Evolutionary conservation across 306 rosid species (phyloP), one percentile per base, ranked within the genome.

Genomic region (Cyclanthera cordifolia): DNA sequence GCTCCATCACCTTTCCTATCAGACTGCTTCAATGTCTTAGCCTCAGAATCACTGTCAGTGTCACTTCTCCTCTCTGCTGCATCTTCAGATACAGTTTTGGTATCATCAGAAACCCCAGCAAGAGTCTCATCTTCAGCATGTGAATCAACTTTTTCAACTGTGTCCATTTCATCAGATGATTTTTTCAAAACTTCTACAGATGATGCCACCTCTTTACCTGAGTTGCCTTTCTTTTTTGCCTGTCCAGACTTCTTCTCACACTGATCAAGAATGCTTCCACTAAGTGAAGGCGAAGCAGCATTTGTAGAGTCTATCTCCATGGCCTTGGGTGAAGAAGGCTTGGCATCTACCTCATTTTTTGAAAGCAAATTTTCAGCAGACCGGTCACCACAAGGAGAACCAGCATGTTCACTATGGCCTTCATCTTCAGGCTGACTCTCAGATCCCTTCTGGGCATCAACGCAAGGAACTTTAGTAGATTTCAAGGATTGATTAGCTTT

Each of bases 131-230:
- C 87, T 60, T 78, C 88, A 0, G 69, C 58, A 50, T 37, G 12
- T 37, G 43, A 37, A 37, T 37, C 43, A 50, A 74, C 77, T 72
- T 84, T 90, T 43, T 73, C 81, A 50, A 81, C 96, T 3, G 90
- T 80, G 69, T 87, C 85, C 69, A 82, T 79, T 72, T 69, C 87
- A 53, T 81, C 93, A 27, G 85, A 77, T 27, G 65, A 79, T 76
- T 74, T 80, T 61, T 77, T 86, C 55, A 79, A 72, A 74, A 72
- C 77, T 76, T 85, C 84, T 16, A 72, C 21, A 47, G 74, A n/a
- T 52, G 69, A 74, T 54, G 73, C 66, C 53, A 24, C 83, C 69
- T 80, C 87, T 68, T 84, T 83, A 32, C 27, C 71, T 23, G 76
- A 59, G 53, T 59, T 72, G 16, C 72, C 89, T 58, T 84, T 84